Base-by-base conservation (phyloP, 371 early-diverging fungal species). In the Dipsacomyces acuminosporus region DNA sequence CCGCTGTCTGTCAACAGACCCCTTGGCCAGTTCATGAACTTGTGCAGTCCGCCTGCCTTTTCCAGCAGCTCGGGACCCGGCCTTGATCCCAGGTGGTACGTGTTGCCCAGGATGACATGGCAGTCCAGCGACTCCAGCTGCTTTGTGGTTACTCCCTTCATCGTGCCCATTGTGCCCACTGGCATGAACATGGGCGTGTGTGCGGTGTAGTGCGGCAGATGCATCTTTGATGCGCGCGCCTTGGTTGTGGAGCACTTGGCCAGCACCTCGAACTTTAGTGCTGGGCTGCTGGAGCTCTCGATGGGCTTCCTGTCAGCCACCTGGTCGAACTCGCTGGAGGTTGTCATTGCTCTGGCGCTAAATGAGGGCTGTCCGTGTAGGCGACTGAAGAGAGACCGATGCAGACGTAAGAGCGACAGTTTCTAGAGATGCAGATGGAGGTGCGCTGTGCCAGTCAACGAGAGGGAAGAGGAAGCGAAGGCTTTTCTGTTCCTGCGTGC, bases 161-260 rank as follows among this genome's bases (percentile, higher is more conserved):
- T 80, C 13, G 92, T 85, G 18, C 93, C 98, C 75, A 94, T 89
- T 3, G 98, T 97, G n/a, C 93, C 96, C 9, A 97, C 98, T 6
- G 98, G 96, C 98, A 97, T 97, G 62, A 95, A 97, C 56, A 89
- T 87, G 23, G 98, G 98, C 30, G 91, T 86, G 50, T 87, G 82
- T 13, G 90, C 91, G 5, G 83, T 87, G 23, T 81, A 84, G 76
- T 92, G 93, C 38, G 89, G 91, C 51, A 95, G 73, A n/a, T 78
- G 80, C 66, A 93, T 73, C 20, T 81, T 58, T 9, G 90, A 86
- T 0, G 88, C 89, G 49, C 93, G 74, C 0, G 93, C 97, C 73
- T 92, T 93, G 43, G 94, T 93, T 11, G 84, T 89, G n/a, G 86
- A 86, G 71, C 97, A 96, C 33, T 71, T 78, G 1, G 91, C 91